Base-by-base conservation (phyloP, 2,329 filamentous ascomycete genomes). In the Trichoderma aggressivum region DNA sequence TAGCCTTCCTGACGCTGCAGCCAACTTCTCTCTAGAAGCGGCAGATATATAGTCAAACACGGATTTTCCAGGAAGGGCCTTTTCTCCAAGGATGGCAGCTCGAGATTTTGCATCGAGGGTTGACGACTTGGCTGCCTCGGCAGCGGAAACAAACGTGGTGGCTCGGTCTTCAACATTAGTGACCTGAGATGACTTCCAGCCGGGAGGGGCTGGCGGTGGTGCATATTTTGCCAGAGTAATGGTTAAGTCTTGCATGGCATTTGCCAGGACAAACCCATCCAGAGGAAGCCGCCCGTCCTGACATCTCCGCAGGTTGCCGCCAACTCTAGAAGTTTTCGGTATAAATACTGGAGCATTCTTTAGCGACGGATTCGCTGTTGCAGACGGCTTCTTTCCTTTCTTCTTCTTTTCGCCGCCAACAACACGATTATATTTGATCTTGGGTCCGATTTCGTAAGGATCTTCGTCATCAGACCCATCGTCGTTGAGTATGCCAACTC, bases 401-500 rank as follows among this genome's bases (percentile, higher is more conserved):
- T 93, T 94, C 79, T 91, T 92, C 80, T 93, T 97, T 73, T 94
- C 91, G 0, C 91, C 92, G 21, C 93, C 94, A 72, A 98, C 89
- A 6, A 91, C 86, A 53, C 90, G 89, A 76, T 93, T 97, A 80
- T 97, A 97, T 14, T 91, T 93, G 79, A 98, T 97, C 75, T 90
- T 91, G 0, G 96, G 96, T 0, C 95, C 95, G 67, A 98, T 91
- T 71, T 95, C 92, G 78, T 97, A 98, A 0, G 94, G 92, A 77
- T 98, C 94, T 76, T 98, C 96, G 59, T 98, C 94, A 75, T 98
- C 96, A 5, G 95, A 98, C 12, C 94, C 94, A 24, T 91, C 96
- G 75, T 98, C 95, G 76, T 98, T 98, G 59, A 98, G 82, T 2
- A 98, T 86, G 0, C 95, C 95, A 16, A 97, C 91, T 0, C 95